A percentile compares a stretch with the other conserved stretches of the same genome.
Evolutionary conservation across 805 yeast species (phyloP).

Genomic region (Saccharomycopsis fibuligera): DNA sequence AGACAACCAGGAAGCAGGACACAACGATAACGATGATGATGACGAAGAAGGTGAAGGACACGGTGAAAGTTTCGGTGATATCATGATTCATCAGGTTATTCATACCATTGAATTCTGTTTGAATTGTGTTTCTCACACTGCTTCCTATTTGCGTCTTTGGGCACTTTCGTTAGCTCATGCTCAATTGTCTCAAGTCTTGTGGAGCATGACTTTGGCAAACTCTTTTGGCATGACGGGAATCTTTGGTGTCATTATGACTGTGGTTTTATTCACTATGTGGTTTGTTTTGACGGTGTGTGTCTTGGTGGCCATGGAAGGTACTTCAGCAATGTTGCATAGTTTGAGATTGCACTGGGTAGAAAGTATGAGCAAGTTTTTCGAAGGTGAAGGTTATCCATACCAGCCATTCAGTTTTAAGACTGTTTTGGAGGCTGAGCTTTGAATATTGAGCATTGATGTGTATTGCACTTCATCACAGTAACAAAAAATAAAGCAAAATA

Average conservation of each 20-base stretch:
- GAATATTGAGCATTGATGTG: no score
- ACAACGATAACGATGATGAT: conserved; percentile 18
- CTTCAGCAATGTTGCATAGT: conserved; percentile 78
- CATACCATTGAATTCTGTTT: conserved; percentile 77
- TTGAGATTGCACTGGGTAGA: conserved; percentile 79
- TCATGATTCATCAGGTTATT: conserved; percentile 72
- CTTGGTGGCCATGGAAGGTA: conserved; percentile 74
- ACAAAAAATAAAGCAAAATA: no score
- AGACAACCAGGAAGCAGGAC: background rate
- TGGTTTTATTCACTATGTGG: conserved; percentile 67
- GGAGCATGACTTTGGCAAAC: conserved; percentile 68
- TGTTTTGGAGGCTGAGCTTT: conserved; percentile 25
- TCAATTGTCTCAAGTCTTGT: conserved; percentile 66
- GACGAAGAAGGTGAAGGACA: conserved; percentile 40
- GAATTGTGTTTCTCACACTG: conserved; percentile 75
- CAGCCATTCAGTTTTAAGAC: conserved; percentile 51
- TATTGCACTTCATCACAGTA: no score
- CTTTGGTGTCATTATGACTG: conserved; percentile 40
- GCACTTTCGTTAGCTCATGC: conserved; percentile 75
- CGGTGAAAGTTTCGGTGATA: conserved; percentile 52
- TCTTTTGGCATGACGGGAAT: conserved; percentile 44
- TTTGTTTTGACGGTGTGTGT: conserved; percentile 62
- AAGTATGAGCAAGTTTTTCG: conserved; percentile 73
- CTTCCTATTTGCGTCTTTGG: conserved; percentile 73
- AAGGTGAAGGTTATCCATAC: conserved; percentile 68